These are phyloP conservation scores for Boletus eberwhitei DNA, from an alignment of 768 basidiomycete species.

Conservation along the genomic window DNA sequence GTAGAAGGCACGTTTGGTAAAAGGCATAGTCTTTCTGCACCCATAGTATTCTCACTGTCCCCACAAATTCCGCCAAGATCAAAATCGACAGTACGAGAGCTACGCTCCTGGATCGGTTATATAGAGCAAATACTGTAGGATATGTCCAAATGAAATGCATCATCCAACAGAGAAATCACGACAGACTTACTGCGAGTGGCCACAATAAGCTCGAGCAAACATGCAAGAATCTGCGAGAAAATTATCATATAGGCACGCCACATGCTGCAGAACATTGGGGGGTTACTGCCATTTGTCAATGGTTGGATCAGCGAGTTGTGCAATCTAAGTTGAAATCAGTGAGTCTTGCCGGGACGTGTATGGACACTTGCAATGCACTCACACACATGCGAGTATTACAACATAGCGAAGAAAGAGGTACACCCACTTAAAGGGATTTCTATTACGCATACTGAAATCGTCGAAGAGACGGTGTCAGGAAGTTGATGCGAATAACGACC, in stretches of 20 bases:
- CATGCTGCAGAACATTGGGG: conserved; percentile 1
- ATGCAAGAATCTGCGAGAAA: conserved; percentile 7
- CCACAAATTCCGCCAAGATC: conserved; percentile 3
- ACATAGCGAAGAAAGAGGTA: conserved; percentile 27
- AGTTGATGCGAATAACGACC: neutral
- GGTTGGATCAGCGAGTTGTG: conserved; percentile 12
- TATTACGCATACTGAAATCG: conserved; percentile 20
- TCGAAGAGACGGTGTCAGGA: neutral
- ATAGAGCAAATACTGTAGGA: conserved; percentile 11
- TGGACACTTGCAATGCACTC: neutral
- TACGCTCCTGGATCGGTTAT: conserved; percentile 8
- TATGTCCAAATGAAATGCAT: neutral
- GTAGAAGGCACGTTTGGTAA: conserved; percentile 11
- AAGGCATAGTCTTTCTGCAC: neutral
- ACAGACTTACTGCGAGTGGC: conserved; percentile 15
- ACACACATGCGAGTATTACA: conserved; percentile 18
- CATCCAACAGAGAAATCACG: neutral
- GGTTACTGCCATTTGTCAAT: conserved; percentile 11
- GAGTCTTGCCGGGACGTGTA: neutral
- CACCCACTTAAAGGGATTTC: conserved; percentile 28
- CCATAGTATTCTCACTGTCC: conserved; percentile 1
- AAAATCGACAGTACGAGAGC: conserved; percentile 3
- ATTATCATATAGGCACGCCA: conserved; percentile 8
- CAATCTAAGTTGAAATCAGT: neutral
- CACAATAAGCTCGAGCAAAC: conserved; percentile 14